These are phyloP conservation scores for Lentinus brumalis DNA, from an alignment of 768 basidiomycete genomes.

Conservation along the genomic window DNA sequence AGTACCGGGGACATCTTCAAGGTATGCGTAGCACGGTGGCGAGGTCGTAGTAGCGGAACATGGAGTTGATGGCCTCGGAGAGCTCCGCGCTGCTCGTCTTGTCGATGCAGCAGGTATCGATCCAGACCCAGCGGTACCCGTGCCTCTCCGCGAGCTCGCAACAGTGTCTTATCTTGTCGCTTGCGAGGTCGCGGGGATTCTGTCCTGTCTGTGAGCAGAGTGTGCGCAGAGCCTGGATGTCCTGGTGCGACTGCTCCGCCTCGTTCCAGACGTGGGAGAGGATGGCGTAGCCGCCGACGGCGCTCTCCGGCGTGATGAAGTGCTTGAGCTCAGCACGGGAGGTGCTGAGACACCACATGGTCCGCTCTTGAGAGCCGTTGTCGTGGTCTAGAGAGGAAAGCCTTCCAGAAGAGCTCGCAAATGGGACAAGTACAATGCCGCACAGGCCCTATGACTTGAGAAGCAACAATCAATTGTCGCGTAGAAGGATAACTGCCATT, in stretches of 20 bases:
- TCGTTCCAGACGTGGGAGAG: conserved; percentile 1
- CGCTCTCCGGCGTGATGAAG: neutral
- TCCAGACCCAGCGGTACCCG: conserved; percentile 6
- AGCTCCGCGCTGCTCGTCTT: conserved; percentile 12
- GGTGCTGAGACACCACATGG: neutral
- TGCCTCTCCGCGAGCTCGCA: neutral
- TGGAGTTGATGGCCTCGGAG: conserved; percentile 9
- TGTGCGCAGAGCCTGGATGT: neutral
- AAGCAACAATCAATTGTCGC: too few species aligned
- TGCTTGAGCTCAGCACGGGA: neutral
- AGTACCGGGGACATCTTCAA: neutral
- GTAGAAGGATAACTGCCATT: too few species aligned
- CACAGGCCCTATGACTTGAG: too few species aligned
- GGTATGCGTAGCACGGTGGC: conserved; percentile 2
- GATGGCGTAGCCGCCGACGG: neutral
- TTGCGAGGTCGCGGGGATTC: neutral
- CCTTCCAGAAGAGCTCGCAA: too few species aligned
- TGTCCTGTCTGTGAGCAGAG: neutral
- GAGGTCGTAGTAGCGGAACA: conserved; percentile 6
- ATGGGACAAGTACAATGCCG: too few species aligned
- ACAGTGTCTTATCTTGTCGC: neutral
- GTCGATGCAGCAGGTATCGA: conserved; percentile 14
- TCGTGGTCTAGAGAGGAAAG: too few species aligned
- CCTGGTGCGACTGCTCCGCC: neutral
- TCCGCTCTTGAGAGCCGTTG: too few species aligned